Evolutionary conservation across 176 grass and related monocot species (phyloP).

Genomic region (Dendrocalamus sinicus): DNA sequence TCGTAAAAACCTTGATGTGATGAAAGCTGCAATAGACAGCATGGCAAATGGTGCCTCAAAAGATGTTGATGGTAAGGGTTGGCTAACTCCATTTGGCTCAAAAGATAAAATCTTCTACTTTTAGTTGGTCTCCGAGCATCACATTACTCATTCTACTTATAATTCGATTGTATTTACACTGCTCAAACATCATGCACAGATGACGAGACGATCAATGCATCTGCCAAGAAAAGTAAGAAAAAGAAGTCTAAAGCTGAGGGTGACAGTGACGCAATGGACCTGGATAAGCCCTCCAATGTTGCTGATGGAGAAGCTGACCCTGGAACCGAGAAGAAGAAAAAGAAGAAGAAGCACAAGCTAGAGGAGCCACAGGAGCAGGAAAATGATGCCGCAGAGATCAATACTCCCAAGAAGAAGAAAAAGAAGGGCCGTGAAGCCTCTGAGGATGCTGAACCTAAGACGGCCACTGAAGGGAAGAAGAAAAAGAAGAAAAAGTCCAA

Average conservation of each 20-base stretch:
- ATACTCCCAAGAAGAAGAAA: constrained; percentile 69
- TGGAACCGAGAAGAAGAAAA: constrained; percentile 64
- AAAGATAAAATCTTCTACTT: not conserved
- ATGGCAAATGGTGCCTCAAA: constrained; percentile 19
- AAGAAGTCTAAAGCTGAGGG: constrained; percentile 58
- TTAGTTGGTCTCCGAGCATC: not conserved
- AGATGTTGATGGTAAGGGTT: constrained; percentile 39
- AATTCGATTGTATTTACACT: not conserved
- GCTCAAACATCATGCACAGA: constrained; percentile 2
- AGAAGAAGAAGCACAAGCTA: constrained; percentile 79
- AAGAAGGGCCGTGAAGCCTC: constrained; percentile 53
- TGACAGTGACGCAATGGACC: constrained; percentile 62
- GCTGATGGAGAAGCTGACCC: constrained; percentile 59
- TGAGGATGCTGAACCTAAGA: constrained; percentile 50
- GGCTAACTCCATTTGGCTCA: not conserved
- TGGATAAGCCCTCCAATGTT: constrained; percentile 45
- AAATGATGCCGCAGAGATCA: constrained; percentile 40
- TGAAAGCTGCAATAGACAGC: constrained; percentile 82
- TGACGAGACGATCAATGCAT: constrained; percentile 34
- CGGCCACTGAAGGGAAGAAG: constrained; percentile 53
- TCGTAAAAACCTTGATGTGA: constrained; percentile 94
- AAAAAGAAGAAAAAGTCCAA: constrained; percentile 71
- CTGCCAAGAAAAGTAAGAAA: constrained; percentile 70
- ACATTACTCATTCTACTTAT: not conserved
- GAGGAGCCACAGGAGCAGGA: constrained; percentile 50